These are phyloP conservation scores for Komagataella pastoris DNA, from an alignment of 805 yeast species.

Conservation along the genomic window DNA sequence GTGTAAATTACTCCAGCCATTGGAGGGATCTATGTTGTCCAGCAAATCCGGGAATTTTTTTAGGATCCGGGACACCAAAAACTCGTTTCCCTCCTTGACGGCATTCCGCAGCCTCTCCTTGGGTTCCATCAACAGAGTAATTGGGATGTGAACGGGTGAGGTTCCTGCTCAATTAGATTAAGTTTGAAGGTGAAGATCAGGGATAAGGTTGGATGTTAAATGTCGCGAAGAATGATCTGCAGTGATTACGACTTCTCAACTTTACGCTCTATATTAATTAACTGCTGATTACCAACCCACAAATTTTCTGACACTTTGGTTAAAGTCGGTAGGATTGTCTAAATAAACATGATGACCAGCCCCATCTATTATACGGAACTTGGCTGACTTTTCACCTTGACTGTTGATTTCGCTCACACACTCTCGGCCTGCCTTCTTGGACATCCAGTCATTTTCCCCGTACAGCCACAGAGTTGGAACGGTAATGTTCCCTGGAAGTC, in stretches of 20 bases:
- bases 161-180: not conserved
- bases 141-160: not conserved
- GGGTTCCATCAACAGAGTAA: slow-evolving; percentile 33
- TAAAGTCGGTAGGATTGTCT: slow-evolving; percentile 28
- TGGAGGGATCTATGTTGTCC: slow-evolving; percentile 50
- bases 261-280: not conserved
- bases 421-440: slow-evolving; percentile 40
- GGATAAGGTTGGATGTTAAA: not conserved
- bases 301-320: slow-evolving; percentile 13
- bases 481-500: slow-evolving; percentile 26
- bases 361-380: slow-evolving; percentile 22
- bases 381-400: slow-evolving; percentile 9
- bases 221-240: not conserved
- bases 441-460: slow-evolving; percentile 68
- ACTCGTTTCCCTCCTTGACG: slow-evolving; percentile 44
- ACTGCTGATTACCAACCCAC: slow-evolving; percentile 6
- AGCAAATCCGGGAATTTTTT: slow-evolving; percentile 55
- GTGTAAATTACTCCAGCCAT: slow-evolving; percentile 79
- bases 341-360: slow-evolving; percentile 46
- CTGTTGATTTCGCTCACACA: slow-evolving; percentile 21
- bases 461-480: slow-evolving; percentile 46
- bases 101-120: slow-evolving; percentile 56
- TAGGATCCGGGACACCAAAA: slow-evolving; percentile 53
- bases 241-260: not conserved
- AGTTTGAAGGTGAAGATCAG: not conserved